These are phyloP conservation scores for Talaromyces marneffei DNA, from an alignment of 2,329 filamentous ascomycete genomes.

Conservation along the genomic window DNA sequence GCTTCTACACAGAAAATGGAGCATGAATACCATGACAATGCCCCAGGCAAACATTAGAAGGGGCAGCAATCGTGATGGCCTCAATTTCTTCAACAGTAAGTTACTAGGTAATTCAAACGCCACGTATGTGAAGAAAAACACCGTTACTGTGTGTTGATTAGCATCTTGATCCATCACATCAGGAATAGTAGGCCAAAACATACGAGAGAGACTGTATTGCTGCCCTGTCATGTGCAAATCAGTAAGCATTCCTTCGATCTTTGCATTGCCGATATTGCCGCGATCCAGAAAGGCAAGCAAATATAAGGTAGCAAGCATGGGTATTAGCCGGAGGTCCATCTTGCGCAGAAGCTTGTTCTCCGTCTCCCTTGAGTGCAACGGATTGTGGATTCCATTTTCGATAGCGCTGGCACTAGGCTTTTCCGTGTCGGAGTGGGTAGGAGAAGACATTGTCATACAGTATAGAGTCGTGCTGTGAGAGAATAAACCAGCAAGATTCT, in stretches of 20 bases:
- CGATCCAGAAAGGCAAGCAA: constrained; percentile 45
- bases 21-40: constrained; percentile 35
- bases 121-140: constrained; percentile 50
- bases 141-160: constrained; percentile 43
- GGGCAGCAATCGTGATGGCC: constrained; percentile 38
- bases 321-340: constrained; percentile 31
- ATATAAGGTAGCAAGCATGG: constrained; percentile 36
- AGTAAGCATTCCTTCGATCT: constrained; percentile 48
- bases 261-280: constrained; percentile 50
- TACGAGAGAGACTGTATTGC: constrained; percentile 24
- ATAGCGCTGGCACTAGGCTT: constrained; percentile 1
- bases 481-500: background rate
- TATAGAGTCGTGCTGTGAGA: background rate
- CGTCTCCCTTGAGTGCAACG: background rate
- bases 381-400: background rate
- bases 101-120: constrained; percentile 37
- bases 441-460: background rate
- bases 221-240: constrained; percentile 41
- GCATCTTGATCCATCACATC: constrained; percentile 18
- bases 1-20: background rate
- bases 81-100: constrained; percentile 41
- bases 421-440: background rate
- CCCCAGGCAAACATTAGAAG: constrained; percentile 43
- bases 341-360: constrained; percentile 34
- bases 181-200: background rate